A percentile compares a stretch with the other conserved stretches of the same genome.
phyloP scores from a whole-genome alignment of 306 rosid species.

The Vigna angularis region DNA sequence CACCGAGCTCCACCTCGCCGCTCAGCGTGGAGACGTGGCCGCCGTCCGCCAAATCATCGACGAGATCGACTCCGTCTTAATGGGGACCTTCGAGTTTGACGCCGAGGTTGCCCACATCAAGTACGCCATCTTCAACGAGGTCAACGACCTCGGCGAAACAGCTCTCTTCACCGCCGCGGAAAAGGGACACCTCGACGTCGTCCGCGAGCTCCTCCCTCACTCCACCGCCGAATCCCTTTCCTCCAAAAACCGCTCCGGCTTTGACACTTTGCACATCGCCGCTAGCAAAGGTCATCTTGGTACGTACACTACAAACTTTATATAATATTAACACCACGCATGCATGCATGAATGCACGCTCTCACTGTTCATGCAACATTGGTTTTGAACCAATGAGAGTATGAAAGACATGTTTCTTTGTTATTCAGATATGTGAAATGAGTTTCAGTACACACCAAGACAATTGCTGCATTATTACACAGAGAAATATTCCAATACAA shows the following conservation, averaged over 20 bases:
- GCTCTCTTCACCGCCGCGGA: constrained; percentile 77
- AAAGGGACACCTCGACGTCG: constrained; percentile 65
- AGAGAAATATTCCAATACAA: too few species aligned
- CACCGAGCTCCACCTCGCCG: constrained; percentile 89
- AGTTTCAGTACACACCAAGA: too few species aligned
- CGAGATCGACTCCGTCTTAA: constrained; percentile 77
- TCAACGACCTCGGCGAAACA: constrained; percentile 87
- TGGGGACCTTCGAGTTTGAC: constrained; percentile 70
- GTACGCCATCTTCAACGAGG: constrained; percentile 79
- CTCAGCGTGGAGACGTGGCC: constrained; percentile 62
- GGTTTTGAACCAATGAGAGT: not conserved
- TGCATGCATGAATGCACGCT: too few species aligned
- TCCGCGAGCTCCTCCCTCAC: constrained; percentile 65
- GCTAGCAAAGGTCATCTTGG: constrained; percentile 87
- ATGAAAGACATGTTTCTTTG: too few species aligned
- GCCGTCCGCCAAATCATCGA: constrained; percentile 56
- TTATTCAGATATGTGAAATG: too few species aligned
- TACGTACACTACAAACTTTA: not conserved
- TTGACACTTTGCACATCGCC: constrained; percentile 78
- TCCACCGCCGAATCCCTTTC: constrained; percentile 57
- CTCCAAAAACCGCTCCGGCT: constrained; percentile 70
- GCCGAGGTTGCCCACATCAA: constrained; percentile 68
- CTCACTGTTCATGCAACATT: not conserved
- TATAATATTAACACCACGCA: not conserved
- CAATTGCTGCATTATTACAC: too few species aligned